Evolutionary conservation across 2,329 filamentous ascomycete genomes (phyloP), one percentile per base, ranked within the genome.

Genomic region (Aulographum hederae): DNA sequence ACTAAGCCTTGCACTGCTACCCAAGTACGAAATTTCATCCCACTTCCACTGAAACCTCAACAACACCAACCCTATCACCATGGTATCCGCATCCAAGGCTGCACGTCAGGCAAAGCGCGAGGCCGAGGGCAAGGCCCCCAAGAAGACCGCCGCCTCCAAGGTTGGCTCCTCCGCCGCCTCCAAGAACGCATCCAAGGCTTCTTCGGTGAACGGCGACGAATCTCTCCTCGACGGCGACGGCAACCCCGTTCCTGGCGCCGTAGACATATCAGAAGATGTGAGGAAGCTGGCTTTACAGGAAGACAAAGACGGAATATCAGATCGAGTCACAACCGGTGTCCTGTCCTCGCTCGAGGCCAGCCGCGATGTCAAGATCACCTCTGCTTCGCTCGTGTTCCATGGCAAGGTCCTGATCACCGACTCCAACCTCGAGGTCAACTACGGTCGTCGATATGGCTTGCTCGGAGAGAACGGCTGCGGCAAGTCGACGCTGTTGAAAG

Each of bases 381-480:
- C 84, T 34, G 71, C 75, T 48, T 92, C 79, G 40, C 66, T 98
- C 44, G 86, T 94, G 41, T 98, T 98, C 73, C 91, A 98, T 68
- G 89, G 91, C 47, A 82, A 79, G 46, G 89, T 95, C 44, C 74
- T 98, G 38, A 80, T 98, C 60, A 86, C 76, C 52, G 89, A 98
- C 59, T 80, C 80, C 40, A 91, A 76, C 31, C 67, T 98, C 55
- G 91, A 98, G 60, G 69, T 98, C 49, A 86, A 79, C 54, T 89
- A 82, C 54, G 84, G 79, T 43, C 79, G 85, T 48, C 74, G 89
- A 48, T 98, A 98, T 54, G 89, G 89, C 55, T 67, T 98, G 36
- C 65, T 98, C 41, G 89, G 89, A 50, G 89, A 98, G 70, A 98
- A 98, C 77, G 89, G 89, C 43, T 98, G 89, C 59, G 89, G 89